Evolutionary conservation across 345 rosid genomes (phyloP).

Genomic region (Bruguiera sexangula): DNA sequence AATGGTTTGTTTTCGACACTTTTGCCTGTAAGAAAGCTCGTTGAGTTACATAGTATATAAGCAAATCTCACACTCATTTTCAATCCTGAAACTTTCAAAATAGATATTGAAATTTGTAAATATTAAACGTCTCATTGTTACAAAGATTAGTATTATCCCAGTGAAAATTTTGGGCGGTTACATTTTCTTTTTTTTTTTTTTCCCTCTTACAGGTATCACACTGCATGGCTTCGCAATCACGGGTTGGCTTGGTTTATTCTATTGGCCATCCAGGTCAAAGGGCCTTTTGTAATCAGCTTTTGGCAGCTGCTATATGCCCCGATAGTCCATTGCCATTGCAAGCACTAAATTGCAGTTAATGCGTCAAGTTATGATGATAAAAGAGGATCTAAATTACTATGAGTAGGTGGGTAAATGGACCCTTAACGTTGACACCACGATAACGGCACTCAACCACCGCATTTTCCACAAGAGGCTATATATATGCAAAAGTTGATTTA

Average conservation of each 20-base stretch:
- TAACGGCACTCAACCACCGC: neutral
- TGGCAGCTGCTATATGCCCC: neutral
- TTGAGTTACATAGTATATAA: no score
- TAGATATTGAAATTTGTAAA: no score
- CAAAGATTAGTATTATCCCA: neutral
- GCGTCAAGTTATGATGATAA: neutral
- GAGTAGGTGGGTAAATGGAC: constrained; percentile 3
- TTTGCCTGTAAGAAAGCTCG: no score
- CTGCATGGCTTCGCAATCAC: neutral
- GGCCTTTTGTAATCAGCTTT: neutral
- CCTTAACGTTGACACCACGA: neutral
- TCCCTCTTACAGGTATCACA: neutral
- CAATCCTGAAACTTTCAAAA: no score
- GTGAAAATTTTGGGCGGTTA: neutral
- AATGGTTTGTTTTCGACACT: no score
- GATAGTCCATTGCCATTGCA: neutral
- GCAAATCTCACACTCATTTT: no score
- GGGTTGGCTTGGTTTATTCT: neutral
- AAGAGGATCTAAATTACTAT: neutral
- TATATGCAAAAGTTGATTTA: neutral
- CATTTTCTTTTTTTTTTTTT: neutral
- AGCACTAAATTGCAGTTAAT: neutral
- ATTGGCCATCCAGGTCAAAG: neutral
- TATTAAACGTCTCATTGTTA: no score
- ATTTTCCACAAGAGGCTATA: neutral